Conservation (phyloP, 208 protist genomes). For the Tetramitus jugosus region DNA sequence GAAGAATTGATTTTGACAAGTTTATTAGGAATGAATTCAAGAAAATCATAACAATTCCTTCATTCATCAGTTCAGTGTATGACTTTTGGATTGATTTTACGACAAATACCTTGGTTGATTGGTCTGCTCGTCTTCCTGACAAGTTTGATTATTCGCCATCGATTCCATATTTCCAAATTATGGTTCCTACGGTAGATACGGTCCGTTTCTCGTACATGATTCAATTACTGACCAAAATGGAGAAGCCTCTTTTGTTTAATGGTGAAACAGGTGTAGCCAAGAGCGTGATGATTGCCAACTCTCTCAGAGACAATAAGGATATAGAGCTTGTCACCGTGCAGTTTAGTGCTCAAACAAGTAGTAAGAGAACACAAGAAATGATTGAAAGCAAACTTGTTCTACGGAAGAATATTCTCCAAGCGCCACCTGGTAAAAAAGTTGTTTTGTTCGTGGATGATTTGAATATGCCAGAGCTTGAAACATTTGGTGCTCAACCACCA, state of each 20-base stretch:
- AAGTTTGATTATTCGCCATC: constrained; percentile 66
- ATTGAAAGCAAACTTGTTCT: constrained; percentile 91
- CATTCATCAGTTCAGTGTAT: constrained; percentile 74
- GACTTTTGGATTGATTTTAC: constrained; percentile 82
- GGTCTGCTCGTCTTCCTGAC: constrained; percentile 61
- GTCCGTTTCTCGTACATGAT: constrained; percentile 83
- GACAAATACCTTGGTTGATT: constrained; percentile 61
- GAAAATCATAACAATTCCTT: constrained; percentile 64
- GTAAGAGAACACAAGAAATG: constrained; percentile 85
- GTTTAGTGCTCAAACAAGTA: constrained; percentile 89
- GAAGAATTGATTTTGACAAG: constrained; percentile 80
- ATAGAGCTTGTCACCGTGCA: constrained; percentile 72
- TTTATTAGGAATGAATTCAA: constrained; percentile 67
- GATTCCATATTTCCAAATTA: constrained; percentile 87
- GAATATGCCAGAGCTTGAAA: constrained; percentile 92
- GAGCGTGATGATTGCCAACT: constrained; percentile 77
- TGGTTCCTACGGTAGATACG: constrained; percentile 92
- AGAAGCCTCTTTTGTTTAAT: constrained; percentile 81
- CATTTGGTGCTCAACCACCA: constrained; percentile 90
- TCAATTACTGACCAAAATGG: constrained; percentile 63
- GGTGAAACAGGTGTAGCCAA: constrained; percentile 91
- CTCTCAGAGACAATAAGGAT: constrained; percentile 54
- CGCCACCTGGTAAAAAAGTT: constrained; percentile 75
- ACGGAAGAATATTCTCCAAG: constrained; percentile 86
- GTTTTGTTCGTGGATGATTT: constrained; percentile 94